Evolutionary conservation across 2,329 filamentous ascomycete genomes (phyloP), one percentile per base, ranked within the genome.

Genomic region (Xylaria multiplex): DNA sequence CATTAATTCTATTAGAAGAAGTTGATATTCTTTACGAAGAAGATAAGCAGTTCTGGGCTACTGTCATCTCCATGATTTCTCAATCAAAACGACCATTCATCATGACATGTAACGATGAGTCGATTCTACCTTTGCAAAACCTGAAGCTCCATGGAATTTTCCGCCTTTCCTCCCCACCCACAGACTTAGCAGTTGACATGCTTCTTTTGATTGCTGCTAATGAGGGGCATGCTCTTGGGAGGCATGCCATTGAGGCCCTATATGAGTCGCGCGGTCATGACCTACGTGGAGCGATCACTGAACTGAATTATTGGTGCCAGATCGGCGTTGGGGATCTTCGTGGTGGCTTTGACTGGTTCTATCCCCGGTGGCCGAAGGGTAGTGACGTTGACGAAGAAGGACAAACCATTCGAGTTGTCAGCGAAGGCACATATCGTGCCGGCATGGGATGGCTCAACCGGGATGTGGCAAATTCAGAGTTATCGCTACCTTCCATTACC

Each of bases 291-390:
- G 90, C 91, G 2, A 88, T 99, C 55, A 89, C 86, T 62, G 93
- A 98, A 67, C 85, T 99, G 32, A 90, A 97, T 76, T 96, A 96
- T 76, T 99, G 95, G 95, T 99, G 96, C 77, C 96, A 99, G 77
- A 93, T 98, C 79, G 93, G 91, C 0, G 88, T 99, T 9, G 96
- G 96, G 5, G 96, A 97, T 76, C 84, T 88, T n/a, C 91, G 91
- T 71, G 91, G 92, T 22, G 95, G 96, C 0, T 86, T 97, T 50
- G 92, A 95, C 73, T 99, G 96, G 95, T 92, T 97, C 72, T 89
- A 91, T 71, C 88, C 90, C 54, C 86, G 90, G 63, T 95, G 90
- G 88, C 91, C 92, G 8, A 86, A 85, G 50, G 91, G 91, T 0
- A 84, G 84, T 27, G 91, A 95, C 73, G 74, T 90, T 2, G 90